Evolutionary conservation across 805 yeast genomes (phyloP), one percentile per base, ranked within the genome.

Genomic region (Metschnikowia sp.): DNA sequence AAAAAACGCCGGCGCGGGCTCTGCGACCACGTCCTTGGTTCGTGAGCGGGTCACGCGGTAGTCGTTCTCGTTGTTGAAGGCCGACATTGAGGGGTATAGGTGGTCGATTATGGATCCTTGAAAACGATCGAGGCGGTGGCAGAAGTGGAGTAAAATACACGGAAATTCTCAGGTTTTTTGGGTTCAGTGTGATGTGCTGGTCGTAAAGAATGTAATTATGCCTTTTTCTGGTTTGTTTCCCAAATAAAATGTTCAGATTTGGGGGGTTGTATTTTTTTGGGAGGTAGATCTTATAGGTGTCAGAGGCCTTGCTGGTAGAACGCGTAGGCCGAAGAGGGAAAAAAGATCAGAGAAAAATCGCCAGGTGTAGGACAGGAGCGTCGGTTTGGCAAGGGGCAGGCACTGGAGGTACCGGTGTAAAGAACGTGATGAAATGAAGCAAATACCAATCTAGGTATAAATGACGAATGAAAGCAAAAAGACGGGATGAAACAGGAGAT

Each of bases 1-100:
- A 12, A 30, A 28, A 3, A 12, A 12, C 19, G 8, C 42, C 36
- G 15, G 40, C 32, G 29, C 22, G 32, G 32, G 30, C 19, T 10
- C 10, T 10, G 26, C 26, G 26, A 12, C 32, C 19, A 32, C 13
- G 13, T 19, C 37, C 34, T 55, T 55, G 9, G 54, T 39, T 28
- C 54, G 44, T 18, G 72, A 59, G 44, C 73, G 60, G 39, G 69
- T 59, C 46, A 66, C 54, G 48, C 70, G 63, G 53, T 59, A 67
- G 37, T 69, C 74, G 56, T 72, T 72, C 53, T 72, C 76, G 58
- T 71, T 70, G 51, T 66, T 68, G 42, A 71, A 41, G 15, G 59
- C 50, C 47, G 60, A 42, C 58, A 53, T 53, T 51, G 54, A 50
- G 35, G 36, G 26, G 32, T n/a, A 34, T 15, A 12, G 36, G 42